A percentile compares a stretch with the other conserved stretches of the same genome.
Conservation (phyloP, 345 rosid genomes). For the Bruguiera sexangula region DNA sequence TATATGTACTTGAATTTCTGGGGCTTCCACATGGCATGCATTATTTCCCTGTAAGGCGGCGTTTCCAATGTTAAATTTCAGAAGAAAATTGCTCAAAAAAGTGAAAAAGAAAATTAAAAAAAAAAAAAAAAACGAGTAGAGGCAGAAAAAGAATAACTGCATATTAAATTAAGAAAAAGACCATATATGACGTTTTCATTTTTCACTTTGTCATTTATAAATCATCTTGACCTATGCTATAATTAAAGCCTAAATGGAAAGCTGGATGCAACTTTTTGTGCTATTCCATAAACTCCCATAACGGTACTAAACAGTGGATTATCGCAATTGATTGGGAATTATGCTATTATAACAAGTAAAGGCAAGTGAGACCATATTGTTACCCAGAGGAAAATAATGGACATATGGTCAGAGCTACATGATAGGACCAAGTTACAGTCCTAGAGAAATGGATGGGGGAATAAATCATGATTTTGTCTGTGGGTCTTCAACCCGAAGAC, state of each 20-base stretch:
- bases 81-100: too few relatives aligned
- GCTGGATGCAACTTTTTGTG: too few relatives aligned
- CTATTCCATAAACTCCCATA: too few relatives aligned
- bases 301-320: not conserved
- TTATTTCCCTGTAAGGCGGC: constrained; percentile 63
- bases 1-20: constrained; percentile 94
- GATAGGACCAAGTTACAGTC: not conserved
- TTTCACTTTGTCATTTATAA: not conserved
- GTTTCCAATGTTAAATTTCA: not conserved
- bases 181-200: not conserved
- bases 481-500: constrained; percentile 40
- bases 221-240: too few relatives aligned
- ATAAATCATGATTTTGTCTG: constrained; percentile 38
- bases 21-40: constrained; percentile 99
- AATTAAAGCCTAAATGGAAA: too few relatives aligned
- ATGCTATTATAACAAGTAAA: not conserved
- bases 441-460: constrained; percentile 8
- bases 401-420: not conserved
- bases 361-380: constrained; percentile 16
- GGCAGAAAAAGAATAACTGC: too few relatives aligned
- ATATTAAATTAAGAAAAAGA: too few relatives aligned
- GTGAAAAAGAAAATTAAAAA: not conserved
- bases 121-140: not conserved
- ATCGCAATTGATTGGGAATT: constrained; percentile 13
- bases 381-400: too few relatives aligned